Conservation (phyloP, 768 basidiomycete genomes). For the Cystobasidiopsis lactophilus region DNA sequence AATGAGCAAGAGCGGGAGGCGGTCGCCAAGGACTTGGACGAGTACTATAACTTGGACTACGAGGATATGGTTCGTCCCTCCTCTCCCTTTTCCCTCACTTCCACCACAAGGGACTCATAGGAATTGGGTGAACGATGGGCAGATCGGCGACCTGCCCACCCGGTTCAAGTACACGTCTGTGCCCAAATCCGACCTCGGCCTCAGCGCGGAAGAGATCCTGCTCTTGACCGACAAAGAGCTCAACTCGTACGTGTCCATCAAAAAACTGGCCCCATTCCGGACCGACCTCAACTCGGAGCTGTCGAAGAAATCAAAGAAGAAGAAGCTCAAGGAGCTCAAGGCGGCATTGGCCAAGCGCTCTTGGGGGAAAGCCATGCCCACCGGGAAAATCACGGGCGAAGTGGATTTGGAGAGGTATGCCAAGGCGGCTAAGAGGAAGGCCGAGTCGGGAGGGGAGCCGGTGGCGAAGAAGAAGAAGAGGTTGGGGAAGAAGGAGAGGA, state of each 20-base stretch:
- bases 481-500: constrained; percentile 9
- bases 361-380: constrained; percentile 24
- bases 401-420: constrained; percentile 22
- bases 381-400: constrained; percentile 11
- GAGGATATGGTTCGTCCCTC: constrained; percentile 60
- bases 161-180: constrained; percentile 78
- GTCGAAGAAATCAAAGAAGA: constrained; percentile 47
- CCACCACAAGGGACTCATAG: background rate
- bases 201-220: constrained; percentile 67
- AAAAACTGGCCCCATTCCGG: constrained; percentile 78
- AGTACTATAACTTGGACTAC: constrained; percentile 74
- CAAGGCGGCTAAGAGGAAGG: background rate
- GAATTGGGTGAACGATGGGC: constrained; percentile 5
- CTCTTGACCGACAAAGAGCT: constrained; percentile 79
- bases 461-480: constrained; percentile 10
- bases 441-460: background rate
- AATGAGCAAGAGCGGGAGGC: constrained; percentile 34
- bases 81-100: background rate
- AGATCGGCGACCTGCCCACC: constrained; percentile 77
- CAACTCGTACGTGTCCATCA: constrained; percentile 72
- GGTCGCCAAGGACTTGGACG: constrained; percentile 44
- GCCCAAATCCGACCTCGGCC: constrained; percentile 33
- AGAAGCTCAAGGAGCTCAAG: constrained; percentile 29
- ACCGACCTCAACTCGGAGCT: constrained; percentile 27
- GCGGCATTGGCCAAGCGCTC: constrained; percentile 19